A percentile compares a stretch with the other conserved stretches of the same genome.
Conservation (phyloP, 148 eudicot genomes). For the Amaranthus cruentus region DNA sequence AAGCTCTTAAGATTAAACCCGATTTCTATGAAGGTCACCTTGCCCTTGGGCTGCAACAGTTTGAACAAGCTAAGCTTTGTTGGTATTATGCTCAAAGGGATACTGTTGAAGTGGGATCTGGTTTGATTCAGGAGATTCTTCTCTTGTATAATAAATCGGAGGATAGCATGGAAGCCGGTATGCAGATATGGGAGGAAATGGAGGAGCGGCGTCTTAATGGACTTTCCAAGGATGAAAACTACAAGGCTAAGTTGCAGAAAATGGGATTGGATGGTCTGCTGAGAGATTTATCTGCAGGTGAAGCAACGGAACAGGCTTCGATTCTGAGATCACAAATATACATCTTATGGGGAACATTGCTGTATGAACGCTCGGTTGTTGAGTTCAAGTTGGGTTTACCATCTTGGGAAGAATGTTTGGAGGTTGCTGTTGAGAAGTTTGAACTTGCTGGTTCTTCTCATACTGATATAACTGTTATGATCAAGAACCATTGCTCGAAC, state of each 20-base stretch:
- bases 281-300: constrained; percentile 54
- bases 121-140: constrained; percentile 49
- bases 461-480: constrained; percentile 81
- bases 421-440: constrained; percentile 89
- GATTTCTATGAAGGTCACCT: constrained; percentile 86
- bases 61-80: constrained; percentile 80
- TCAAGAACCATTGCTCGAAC: constrained; percentile 91
- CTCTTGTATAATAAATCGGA: constrained; percentile 80
- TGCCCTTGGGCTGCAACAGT: constrained; percentile 87
- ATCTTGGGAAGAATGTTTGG: constrained; percentile 90
- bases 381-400: constrained; percentile 80
- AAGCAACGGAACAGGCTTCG: constrained; percentile 68
- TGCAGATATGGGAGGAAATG: constrained; percentile 97
- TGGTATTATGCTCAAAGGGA: constrained; percentile 61
- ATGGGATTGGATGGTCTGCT: constrained; percentile 65
- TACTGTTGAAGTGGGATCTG: constrained; percentile 40
- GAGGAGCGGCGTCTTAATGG: constrained; percentile 87
- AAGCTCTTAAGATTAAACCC: constrained; percentile 66
- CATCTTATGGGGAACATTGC: constrained; percentile 87
- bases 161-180: constrained; percentile 88
- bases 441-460: constrained; percentile 82
- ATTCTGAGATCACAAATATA: constrained; percentile 76
- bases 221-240: constrained; percentile 59
- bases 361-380: constrained; percentile 88
- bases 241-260: constrained; percentile 53